A percentile compares a stretch with the other conserved stretches of the same genome.
phyloP scores from a whole-genome alignment of 805 yeast species.

The Saccharomycopsis vini region DNA sequence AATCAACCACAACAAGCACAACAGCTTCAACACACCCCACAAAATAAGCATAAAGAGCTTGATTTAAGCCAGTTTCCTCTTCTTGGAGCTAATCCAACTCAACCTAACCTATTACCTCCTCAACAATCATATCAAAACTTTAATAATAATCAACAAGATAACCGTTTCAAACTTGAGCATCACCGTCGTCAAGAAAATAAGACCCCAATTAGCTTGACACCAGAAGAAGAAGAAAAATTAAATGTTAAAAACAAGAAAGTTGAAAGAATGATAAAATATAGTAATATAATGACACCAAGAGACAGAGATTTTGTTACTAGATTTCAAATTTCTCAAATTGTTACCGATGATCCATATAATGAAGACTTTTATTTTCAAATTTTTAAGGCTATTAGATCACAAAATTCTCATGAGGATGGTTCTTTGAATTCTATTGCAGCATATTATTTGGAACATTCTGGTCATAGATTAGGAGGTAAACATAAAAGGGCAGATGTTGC shows the following conservation, averaged over 20 bases:
- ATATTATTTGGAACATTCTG: slow-evolving; percentile 84
- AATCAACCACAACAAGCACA: slow-evolving; percentile 20
- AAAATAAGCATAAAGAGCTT: slow-evolving; percentile 16
- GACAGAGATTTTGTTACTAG: slow-evolving; percentile 94
- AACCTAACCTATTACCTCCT: slow-evolving; percentile 21
- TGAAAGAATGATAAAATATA: slow-evolving; percentile 64
- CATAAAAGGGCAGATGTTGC: slow-evolving; percentile 82
- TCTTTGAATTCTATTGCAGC: slow-evolving; percentile 80
- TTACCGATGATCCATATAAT: slow-evolving; percentile 92
- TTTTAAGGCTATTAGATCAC: slow-evolving; percentile 57
- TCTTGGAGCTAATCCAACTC: slow-evolving; percentile 19
- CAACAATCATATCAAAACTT: slow-evolving; percentile 9
- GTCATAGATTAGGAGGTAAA: slow-evolving; percentile 83
- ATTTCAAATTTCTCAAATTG: slow-evolving; percentile 89
- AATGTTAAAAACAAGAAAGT: slow-evolving; percentile 68
- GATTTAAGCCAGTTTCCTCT: slow-evolving; percentile 18
- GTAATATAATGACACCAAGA: slow-evolving; percentile 94
- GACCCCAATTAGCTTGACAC: slow-evolving; percentile 33
- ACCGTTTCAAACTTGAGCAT: slow-evolving; percentile 18
- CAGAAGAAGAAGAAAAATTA: slow-evolving; percentile 64
- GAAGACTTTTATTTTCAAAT: slow-evolving; percentile 97
- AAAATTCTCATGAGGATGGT: slow-evolving; percentile 42
- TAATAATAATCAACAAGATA: slow-evolving; percentile 6
- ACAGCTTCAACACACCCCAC: slow-evolving; percentile 24
- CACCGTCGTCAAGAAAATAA: slow-evolving; percentile 21